Evolutionary conservation across 139 green algal genomes (phyloP).

Genomic region (Protoeuglena noctilucae): DNA sequence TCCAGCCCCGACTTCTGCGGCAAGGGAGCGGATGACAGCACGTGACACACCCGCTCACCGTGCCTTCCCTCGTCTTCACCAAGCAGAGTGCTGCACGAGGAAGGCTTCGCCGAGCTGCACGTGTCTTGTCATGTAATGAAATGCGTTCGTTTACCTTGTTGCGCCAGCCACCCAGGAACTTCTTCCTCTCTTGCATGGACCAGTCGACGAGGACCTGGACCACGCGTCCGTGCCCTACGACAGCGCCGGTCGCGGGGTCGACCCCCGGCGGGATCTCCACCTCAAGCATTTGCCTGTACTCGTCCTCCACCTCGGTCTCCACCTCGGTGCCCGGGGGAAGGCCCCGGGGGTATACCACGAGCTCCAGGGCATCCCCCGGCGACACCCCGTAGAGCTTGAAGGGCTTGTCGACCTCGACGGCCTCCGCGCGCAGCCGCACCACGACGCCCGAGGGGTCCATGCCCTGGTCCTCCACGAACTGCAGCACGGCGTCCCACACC

Average conservation of each 20-base stretch:
- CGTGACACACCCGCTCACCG: too few species aligned
- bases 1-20: conserved; percentile 23
- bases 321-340: too few species aligned
- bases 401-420: background rate
- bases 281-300: conserved; percentile 36
- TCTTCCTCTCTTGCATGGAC: conserved; percentile 16
- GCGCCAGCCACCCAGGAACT: conserved; percentile 53
- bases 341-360: background rate
- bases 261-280: conserved; percentile 34
- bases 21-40: too few species aligned
- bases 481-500: too few species aligned
- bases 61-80: too few species aligned
- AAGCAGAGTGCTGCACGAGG: too few species aligned
- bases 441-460: background rate
- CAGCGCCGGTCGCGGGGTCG: conserved; percentile 14
- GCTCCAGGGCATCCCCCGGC: background rate
- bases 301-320: too few species aligned
- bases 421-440: background rate
- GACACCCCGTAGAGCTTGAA: background rate
- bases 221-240: conserved; percentile 9
- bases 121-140: too few species aligned
- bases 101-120: too few species aligned
- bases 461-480: background rate
- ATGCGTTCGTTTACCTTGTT: too few species aligned
- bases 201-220: conserved; percentile 37